Evolutionary conservation across 192 early-diverging fungal genomes (phyloP).

Genomic region (Coemansia sp.): DNA sequence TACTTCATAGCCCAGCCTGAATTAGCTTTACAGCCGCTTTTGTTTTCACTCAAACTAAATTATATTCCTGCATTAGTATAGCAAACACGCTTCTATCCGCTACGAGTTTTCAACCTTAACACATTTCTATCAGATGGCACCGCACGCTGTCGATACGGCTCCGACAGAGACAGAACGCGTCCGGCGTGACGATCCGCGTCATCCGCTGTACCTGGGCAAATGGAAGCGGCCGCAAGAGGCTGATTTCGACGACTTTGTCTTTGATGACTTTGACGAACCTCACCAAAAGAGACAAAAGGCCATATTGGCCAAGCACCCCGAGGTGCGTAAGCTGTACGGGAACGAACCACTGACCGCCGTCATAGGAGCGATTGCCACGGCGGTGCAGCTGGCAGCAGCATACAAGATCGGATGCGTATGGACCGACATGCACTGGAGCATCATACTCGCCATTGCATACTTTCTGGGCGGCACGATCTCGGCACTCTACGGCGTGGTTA

Average conservation of each 20-base stretch:
- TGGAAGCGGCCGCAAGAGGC: conserved; percentile 74
- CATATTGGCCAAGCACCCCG: conserved; percentile 84
- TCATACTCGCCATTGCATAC: conserved; percentile 64
- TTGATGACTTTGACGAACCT: conserved; percentile 90
- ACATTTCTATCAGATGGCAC: neutral
- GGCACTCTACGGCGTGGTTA: conserved; percentile 76
- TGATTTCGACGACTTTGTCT: conserved; percentile 65
- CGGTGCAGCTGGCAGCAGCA: conserved; percentile 70
- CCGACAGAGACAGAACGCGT: conserved; percentile 2
- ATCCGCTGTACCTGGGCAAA: conserved; percentile 75
- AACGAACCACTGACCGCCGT: conserved; percentile 75
- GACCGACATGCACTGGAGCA: conserved; percentile 60
- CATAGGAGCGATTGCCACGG: conserved; percentile 59
- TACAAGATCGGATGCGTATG: conserved; percentile 71
- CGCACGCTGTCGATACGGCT: conserved; percentile 6
- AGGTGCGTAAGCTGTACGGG: conserved; percentile 82
- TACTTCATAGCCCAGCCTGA: no score
- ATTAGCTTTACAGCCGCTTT: no score
- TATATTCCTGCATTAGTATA: no score
- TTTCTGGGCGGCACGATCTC: conserved; percentile 82
- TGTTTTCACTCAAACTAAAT: no score
- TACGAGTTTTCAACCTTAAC: no score
- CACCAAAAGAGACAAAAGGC: conserved; percentile 85
- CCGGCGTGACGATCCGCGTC: conserved; percentile 53
- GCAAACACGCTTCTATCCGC: no score